A percentile compares a stretch with the other conserved stretches of the same genome.
phyloP scores from a whole-genome alignment of 176 grass and related monocot genomes.

The Stipa capillata region DNA sequence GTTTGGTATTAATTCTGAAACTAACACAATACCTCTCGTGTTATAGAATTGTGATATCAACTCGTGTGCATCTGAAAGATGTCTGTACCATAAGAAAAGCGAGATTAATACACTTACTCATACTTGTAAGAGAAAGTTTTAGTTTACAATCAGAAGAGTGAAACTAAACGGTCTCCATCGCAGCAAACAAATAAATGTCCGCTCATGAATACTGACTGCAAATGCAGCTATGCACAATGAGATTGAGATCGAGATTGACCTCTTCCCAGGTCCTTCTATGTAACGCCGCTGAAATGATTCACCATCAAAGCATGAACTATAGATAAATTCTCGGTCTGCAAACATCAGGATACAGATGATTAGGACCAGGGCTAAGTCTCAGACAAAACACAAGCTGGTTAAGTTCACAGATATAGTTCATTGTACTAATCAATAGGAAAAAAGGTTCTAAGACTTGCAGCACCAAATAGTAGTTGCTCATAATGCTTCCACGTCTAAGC shows the following conservation, averaged over 20 bases:
- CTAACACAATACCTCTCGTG: not conserved
- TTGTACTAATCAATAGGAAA: not conserved
- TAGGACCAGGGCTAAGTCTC: no score
- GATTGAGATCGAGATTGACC: not conserved
- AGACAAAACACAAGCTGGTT: not conserved
- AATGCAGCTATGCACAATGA: no score
- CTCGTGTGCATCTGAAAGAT: no score
- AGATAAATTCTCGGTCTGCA: slow-evolving; percentile 34
- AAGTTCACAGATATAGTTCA: not conserved
- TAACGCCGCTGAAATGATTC: no score
- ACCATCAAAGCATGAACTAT: no score
- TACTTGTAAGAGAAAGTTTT: no score
- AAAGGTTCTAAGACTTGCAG: not conserved
- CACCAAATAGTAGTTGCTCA: not conserved
- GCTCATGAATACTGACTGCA: not conserved
- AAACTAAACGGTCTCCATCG: not conserved
- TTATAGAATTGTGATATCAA: slow-evolving; percentile 32
- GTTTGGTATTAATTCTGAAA: not conserved
- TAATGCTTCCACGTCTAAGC: not conserved
- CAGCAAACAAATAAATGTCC: not conserved
- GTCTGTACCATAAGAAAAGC: not conserved
- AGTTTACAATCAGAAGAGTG: not conserved
- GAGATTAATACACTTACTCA: not conserved
- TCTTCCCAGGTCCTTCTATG: slow-evolving; percentile 40
- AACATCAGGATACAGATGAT: no score